These are phyloP conservation scores for Salvia rosmarinus DNA, from an alignment of 257 asterid genomes.

Conservation along the genomic window DNA sequence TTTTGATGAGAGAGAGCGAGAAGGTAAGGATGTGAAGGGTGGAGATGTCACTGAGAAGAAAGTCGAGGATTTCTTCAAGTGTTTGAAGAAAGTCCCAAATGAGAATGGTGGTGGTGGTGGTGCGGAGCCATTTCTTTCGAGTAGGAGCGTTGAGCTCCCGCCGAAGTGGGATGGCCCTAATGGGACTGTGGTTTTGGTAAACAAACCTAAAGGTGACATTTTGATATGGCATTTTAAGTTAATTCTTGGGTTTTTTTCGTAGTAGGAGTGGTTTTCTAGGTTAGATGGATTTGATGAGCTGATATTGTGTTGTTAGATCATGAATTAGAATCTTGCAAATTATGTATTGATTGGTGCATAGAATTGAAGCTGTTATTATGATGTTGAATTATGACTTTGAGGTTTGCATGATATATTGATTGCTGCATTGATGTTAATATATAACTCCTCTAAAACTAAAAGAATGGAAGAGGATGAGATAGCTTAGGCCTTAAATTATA, in stretches of 20 bases:
- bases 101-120: constrained; percentile 42
- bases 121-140: constrained; percentile 71
- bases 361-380: not conserved
- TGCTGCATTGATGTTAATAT: not conserved
- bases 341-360: not conserved
- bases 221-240: too few relatives aligned
- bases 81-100: constrained; percentile 89
- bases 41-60: constrained; percentile 79
- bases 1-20: constrained; percentile 57
- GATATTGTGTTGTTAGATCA: not conserved
- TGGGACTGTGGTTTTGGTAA: constrained; percentile 88
- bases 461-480: too few relatives aligned
- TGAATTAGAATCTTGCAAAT: not conserved
- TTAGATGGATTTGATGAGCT: too few relatives aligned
- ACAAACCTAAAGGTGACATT: constrained; percentile 85
- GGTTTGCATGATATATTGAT: not conserved
- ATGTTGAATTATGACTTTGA: not conserved
- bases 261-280: too few relatives aligned
- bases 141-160: constrained; percentile 83
- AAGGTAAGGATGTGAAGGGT: constrained; percentile 40
- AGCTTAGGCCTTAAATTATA: not conserved
- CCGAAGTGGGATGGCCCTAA: constrained; percentile 87
- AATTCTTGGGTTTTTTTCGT: too few relatives aligned
- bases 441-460: not conserved
- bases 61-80: constrained; percentile 92